Conservation (phyloP, 208 protist genomes). For the Leishmania gerbilli region DNA sequence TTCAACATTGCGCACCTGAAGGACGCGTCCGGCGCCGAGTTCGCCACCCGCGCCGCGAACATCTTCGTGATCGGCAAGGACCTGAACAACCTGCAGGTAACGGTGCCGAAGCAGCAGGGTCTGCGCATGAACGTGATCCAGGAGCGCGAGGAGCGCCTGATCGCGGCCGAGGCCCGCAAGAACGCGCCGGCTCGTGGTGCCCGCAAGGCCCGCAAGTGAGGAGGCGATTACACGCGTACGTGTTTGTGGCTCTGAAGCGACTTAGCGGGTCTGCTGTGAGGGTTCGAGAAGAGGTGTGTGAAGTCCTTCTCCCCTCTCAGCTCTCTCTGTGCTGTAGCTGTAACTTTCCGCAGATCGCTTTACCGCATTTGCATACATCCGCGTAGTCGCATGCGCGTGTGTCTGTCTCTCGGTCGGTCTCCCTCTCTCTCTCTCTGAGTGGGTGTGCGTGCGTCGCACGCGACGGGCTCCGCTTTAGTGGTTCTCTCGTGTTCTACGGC, state of each 20-base stretch:
- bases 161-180: constrained; percentile 77
- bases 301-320: neutral
- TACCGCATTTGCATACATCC: neutral
- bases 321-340: neutral
- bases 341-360: neutral
- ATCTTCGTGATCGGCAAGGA: constrained; percentile 99
- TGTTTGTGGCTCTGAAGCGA: neutral
- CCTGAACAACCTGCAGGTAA: constrained; percentile 88
- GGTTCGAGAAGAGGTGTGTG: neutral
- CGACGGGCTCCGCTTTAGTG: neutral
- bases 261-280: neutral
- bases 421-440: neutral
- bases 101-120: constrained; percentile 97
- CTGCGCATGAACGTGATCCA: constrained; percentile 91
- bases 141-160: constrained; percentile 86
- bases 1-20: constrained; percentile 99
- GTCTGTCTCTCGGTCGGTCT: neutral
- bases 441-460: neutral
- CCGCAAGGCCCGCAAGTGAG: constrained; percentile 70
- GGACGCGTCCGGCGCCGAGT: constrained; percentile 92
- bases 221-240: neutral
- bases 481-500: neutral
- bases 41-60: constrained; percentile 98
- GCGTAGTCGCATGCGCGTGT: neutral
- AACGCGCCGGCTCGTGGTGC: constrained; percentile 35